Base-by-base conservation (phyloP, 2,329 filamentous ascomycete genomes). In the Xylariaceae sp. region DNA sequence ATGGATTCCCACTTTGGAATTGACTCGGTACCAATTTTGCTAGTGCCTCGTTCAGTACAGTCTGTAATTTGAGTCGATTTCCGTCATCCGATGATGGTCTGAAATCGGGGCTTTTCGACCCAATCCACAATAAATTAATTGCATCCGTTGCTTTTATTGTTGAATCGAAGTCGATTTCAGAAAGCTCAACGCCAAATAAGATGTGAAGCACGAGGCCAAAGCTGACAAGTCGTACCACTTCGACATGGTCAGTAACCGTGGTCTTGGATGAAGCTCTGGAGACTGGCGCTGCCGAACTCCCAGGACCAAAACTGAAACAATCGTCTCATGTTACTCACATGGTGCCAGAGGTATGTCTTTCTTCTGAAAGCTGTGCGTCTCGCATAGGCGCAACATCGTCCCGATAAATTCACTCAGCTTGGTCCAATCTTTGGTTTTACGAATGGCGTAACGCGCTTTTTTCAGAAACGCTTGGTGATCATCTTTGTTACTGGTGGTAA, bases 91-190 rank as follows among this genome's bases (percentile, higher is more conserved):
- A 19, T 9, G 56, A 59, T 2, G 55, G 47, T 0, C 42, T 21
- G 3, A 3, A 16, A 1, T 37, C 16, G 2, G 2, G 1, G 21
- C 51, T 42, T 54, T 78, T 77, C 1, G 72, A 73, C 8, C 61
- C 54, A 5, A 76, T 59, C 74, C 76, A 78, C 2, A 72, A 61
- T 2, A 51, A 34, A 51, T 77, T 76, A 51, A 78, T 76, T 6
- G 66, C 63, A 0, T 66, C 51, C 0, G 74, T 69, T 15, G 72
- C 61, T 7, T 41, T 39, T 30, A 29, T 12, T 4, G 52, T 59
- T 4, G 59, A 54, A 4, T 47, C 13, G 5, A 63, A 18, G 15
- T 63, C 41, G 19, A 63, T 29, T 8, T 45, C 13, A 36, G 3
- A 53, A n/a, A 51, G 63, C n/a, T 65, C 57, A 0, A 59, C 18